phyloP scores from a whole-genome alignment of 495 filamentous ascomycete species.

The Hypoxylon cercidicola region DNA sequence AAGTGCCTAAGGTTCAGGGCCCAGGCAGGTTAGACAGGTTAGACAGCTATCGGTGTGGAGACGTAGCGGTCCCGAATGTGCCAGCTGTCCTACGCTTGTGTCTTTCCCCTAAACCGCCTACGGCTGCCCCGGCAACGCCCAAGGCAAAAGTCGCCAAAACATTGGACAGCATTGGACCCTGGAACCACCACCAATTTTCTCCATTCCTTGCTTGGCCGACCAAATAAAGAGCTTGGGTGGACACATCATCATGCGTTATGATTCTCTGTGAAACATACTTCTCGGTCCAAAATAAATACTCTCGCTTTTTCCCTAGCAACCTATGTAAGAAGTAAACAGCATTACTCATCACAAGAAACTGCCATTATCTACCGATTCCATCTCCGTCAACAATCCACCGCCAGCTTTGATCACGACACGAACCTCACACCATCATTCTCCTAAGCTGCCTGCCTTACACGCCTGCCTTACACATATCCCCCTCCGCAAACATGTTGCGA shows the following conservation, averaged over 20 bases:
- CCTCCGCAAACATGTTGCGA: constrained; percentile 35
- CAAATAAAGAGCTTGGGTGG: constrained; percentile 30
- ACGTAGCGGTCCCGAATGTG: constrained; percentile 10
- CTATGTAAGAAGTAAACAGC: constrained; percentile 30
- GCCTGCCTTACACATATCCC: neutral
- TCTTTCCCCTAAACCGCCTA: constrained; percentile 13
- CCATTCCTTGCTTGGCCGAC: constrained; percentile 30
- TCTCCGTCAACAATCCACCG: constrained; percentile 10
- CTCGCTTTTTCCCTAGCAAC: constrained; percentile 31
- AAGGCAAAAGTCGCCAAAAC: constrained; percentile 27
- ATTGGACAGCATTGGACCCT: constrained; percentile 34
- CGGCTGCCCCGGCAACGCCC: constrained; percentile 46
- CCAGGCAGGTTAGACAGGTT: constrained; percentile 16
- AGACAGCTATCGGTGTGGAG: constrained; percentile 27
- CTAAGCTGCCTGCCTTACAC: neutral
- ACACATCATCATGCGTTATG: constrained; percentile 46
- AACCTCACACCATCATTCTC: constrained; percentile 4
- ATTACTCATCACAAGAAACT: constrained; percentile 24
- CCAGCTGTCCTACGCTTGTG: constrained; percentile 35
- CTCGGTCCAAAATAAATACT: constrained; percentile 33
- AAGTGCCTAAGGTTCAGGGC: neutral
- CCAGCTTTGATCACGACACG: constrained; percentile 1
- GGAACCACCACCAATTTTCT: constrained; percentile 25
- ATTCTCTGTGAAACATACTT: constrained; percentile 39
- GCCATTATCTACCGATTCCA: constrained; percentile 9